Base-by-base conservation (phyloP, 2,329 filamentous ascomycete species). In the Diaporthe sp. region DNA sequence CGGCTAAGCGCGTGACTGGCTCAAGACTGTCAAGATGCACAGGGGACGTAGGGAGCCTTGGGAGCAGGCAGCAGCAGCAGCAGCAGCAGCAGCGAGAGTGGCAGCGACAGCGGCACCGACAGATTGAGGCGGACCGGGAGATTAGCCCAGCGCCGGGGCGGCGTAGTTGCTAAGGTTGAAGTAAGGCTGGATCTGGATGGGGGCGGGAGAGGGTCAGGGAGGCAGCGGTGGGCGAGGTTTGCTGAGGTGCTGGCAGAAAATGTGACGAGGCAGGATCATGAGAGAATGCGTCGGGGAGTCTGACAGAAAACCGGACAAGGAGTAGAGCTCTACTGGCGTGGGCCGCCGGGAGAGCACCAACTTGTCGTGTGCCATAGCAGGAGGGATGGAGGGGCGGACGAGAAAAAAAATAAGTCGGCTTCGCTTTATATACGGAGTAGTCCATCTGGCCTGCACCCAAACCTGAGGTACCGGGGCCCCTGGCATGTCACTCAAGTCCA, bases 321-420 rank as follows among this genome's bases (percentile, higher is more conserved):
- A 76, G 77, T 74, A 75, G 77, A 82, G 81, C 81, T 83, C 82
- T 82, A 82, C 81, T 81, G 82, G 81, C 80, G 78, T 81, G 80
- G 82, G 84, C 79, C 79, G 81, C 82, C 79, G 82, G 81, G 71
- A 74, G 74, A 83, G 84, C 82, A 78, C 75, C 72, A 73, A 46
- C 57, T 79, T 82, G 82, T 84, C 83, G 86, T 83, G 84, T 85
- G 83, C 84, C 85, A 85, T 85, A 79, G 79, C 79, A 83, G 75
- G 79, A 75, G 79, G 78, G 79, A 82, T 79, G 80, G 81, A 82
- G 82, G 81, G 83, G 80, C 78, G 81, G 78, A 75, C 61, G 75
- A 51, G 53, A 76, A 77, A 74, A 77, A 79, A 76, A 79, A 81
- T 81, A 83, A 82, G 82, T 82, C 81, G 79, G 82, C 80, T 84